A percentile compares a stretch with the other conserved stretches of the same genome.
Conservation (phyloP, 106 monocot genomes). For the Cymbidium sinense region DNA sequence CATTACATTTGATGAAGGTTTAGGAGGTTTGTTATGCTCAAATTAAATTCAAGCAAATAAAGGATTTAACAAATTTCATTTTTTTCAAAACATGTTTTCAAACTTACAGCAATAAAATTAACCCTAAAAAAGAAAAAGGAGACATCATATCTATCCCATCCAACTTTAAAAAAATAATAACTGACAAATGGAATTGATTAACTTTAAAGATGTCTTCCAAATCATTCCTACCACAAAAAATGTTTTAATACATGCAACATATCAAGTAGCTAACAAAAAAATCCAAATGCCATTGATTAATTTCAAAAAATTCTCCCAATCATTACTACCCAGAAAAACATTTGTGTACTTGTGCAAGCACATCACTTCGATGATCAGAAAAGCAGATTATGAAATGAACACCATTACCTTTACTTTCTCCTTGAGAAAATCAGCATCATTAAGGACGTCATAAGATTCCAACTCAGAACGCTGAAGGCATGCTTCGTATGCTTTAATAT, state of each 20-base stretch:
- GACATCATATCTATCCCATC: not conserved
- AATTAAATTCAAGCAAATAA: not conserved
- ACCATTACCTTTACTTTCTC: constrained; percentile 96
- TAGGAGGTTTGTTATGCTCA: not conserved
- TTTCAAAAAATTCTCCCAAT: not conserved
- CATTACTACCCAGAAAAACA: not conserved
- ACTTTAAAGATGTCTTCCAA: not conserved
- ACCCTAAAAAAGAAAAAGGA: not conserved
- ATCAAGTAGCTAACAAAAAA: not conserved
- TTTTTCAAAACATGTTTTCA: not conserved
- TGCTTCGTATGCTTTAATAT: constrained; percentile 88
- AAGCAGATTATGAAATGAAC: not conserved
- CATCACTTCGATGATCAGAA: not conserved
- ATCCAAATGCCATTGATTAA: not conserved
- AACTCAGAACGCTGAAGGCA: constrained; percentile 58
- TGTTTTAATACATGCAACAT: not conserved
- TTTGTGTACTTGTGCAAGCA: not conserved
- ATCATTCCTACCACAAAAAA: not conserved
- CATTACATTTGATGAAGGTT: not conserved
- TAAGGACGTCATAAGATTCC: constrained; percentile 56
- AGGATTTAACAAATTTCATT: not conserved
- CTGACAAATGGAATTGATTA: not conserved
- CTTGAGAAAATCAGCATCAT: constrained; percentile 68
- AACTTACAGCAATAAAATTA: not conserved
- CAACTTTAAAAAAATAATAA: not conserved